phyloP scores from a whole-genome alignment of 345 rosid species.

The Firmiana major region DNA sequence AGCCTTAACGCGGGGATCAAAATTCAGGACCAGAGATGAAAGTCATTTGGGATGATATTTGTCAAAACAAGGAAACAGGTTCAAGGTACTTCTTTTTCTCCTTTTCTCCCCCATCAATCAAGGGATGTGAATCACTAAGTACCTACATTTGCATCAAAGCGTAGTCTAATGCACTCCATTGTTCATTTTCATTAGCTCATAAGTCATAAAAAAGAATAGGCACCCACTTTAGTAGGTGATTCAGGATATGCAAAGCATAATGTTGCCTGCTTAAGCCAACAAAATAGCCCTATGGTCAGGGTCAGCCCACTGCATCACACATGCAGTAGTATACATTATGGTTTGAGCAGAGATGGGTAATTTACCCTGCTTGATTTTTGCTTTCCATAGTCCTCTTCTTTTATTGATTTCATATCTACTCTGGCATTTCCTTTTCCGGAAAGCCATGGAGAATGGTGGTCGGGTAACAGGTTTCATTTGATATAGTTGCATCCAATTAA shows the following conservation, averaged over 20 bases:
- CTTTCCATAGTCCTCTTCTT: not conserved
- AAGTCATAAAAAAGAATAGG: not conserved
- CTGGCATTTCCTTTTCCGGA: too few species aligned
- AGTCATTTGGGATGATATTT: not conserved
- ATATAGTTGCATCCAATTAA: not conserved
- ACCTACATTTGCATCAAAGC: slow-evolving; percentile 1
- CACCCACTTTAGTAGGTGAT: not conserved
- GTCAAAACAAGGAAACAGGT: not conserved
- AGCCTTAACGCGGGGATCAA: not conserved
- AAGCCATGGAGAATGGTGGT: too few species aligned
- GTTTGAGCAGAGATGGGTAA: not conserved
- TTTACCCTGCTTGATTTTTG: not conserved
- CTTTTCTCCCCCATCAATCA: not conserved
- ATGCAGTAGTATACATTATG: not conserved
- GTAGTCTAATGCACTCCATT: not conserved
- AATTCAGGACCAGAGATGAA: not conserved
- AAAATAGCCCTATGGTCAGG: slow-evolving; percentile 1
- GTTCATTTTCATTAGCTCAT: slow-evolving; percentile 9
- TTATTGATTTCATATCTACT: not conserved
- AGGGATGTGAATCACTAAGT: not conserved
- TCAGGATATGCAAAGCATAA: slow-evolving; percentile 6
- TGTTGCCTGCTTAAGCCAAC: slow-evolving; percentile 3
- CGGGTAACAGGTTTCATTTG: too few species aligned
- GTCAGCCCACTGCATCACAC: slow-evolving; percentile 1
- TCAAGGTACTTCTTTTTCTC: not conserved